Percentiles rank a stretch among this genome's conserved stretches.
Evolutionary conservation across 352 stramenopile species (phyloP).

Genomic region (Phytophthora sp.): DNA sequence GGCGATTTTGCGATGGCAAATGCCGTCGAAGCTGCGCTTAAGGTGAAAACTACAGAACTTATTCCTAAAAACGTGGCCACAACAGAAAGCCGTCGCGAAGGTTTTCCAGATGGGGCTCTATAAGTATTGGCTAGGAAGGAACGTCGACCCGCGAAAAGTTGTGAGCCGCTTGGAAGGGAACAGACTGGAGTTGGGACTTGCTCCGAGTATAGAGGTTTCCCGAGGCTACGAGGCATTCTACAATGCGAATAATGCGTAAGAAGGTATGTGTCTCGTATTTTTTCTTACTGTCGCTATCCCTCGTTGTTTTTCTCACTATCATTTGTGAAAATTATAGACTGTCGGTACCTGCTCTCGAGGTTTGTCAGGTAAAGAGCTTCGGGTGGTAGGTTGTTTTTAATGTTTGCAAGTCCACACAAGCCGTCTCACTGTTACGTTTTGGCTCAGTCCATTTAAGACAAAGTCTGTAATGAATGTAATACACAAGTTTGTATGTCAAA

Average conservation of each 20-base stretch:
- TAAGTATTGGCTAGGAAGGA: background rate
- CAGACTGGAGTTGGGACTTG: background rate
- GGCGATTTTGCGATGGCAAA: constrained; percentile 9
- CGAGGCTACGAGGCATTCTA: background rate
- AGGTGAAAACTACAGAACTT: background rate
- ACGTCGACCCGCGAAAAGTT: background rate
- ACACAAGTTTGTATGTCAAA: too few species aligned
- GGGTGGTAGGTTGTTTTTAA: too few species aligned
- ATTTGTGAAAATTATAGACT: too few species aligned
- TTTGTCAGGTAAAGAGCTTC: too few species aligned
- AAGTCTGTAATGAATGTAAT: too few species aligned
- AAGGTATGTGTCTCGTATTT: too few species aligned
- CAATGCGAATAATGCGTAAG: background rate
- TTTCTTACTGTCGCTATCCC: too few species aligned
- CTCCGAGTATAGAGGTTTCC: background rate
- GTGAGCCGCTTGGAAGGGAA: background rate
- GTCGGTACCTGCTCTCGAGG: too few species aligned
- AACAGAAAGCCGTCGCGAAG: background rate
- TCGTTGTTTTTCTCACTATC: too few species aligned
- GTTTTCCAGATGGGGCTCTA: background rate
- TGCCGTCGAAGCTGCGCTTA: constrained; percentile 4
- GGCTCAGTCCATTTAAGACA: too few species aligned
- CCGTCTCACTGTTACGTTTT: too few species aligned
- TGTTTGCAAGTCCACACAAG: too few species aligned
- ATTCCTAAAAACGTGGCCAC: background rate